A percentile compares a stretch with the other conserved stretches of the same genome.
phyloP scores from a whole-genome alignment of 768 basidiomycete species.

The Podaxis rugospora region DNA sequence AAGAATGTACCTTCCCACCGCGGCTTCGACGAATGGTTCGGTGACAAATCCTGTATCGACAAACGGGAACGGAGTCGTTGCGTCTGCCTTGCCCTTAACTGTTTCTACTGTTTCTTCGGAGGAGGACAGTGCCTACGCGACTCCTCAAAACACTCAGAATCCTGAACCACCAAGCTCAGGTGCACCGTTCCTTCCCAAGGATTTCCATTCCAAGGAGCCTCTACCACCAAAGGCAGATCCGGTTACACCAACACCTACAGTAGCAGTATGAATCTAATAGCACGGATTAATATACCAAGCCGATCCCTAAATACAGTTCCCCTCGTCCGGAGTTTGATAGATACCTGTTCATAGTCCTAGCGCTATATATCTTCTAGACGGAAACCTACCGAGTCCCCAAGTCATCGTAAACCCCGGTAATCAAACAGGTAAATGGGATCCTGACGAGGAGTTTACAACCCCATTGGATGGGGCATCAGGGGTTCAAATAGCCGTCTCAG shows the following conservation, averaged over 20 bases:
- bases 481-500: background rate
- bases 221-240: constrained; percentile 40
- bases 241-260: constrained; percentile 35
- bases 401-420: too few species aligned
- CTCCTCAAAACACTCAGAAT: constrained; percentile 50
- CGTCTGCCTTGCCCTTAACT: background rate
- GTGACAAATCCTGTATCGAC: constrained; percentile 20
- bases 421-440: too few species aligned
- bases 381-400: too few species aligned
- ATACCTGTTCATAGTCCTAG: too few species aligned
- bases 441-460: too few species aligned
- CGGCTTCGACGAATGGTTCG: constrained; percentile 16
- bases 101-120: background rate
- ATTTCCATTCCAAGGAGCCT: constrained; percentile 27
- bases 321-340: too few species aligned
- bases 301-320: background rate
- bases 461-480: background rate
- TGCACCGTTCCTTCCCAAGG: constrained; percentile 46
- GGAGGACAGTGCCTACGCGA: constrained; percentile 20
- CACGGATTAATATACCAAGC: background rate
- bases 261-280: background rate
- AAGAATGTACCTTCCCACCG: constrained; percentile 25
- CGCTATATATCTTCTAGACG: too few species aligned
- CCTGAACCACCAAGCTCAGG: constrained; percentile 51
- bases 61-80: constrained; percentile 13